A percentile compares a stretch with the other conserved stretches of the same genome.
These are phyloP conservation scores for Xylariaceae sp. DNA, from an alignment of 2,329 filamentous ascomycete genomes.

Conservation along the genomic window DNA sequence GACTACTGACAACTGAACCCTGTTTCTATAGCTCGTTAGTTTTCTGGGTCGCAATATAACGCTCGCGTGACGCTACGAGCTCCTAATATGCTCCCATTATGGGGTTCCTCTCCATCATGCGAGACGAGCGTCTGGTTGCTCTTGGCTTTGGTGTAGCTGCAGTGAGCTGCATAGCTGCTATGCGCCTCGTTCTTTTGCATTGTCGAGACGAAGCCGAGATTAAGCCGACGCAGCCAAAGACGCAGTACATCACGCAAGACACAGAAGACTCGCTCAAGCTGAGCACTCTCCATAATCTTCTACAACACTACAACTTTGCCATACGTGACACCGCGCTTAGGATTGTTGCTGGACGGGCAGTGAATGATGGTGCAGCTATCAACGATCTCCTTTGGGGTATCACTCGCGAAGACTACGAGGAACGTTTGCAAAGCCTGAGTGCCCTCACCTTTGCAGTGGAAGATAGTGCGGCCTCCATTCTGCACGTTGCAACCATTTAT, in stretches of 20 bases:
- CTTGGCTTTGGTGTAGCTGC: constrained; percentile 62
- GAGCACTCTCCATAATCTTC: constrained; percentile 69
- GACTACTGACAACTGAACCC: too few relatives aligned
- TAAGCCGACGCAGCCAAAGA: constrained; percentile 66
- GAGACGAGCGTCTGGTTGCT: constrained; percentile 61
- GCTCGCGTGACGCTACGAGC: not conserved
- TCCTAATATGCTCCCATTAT: constrained; percentile 41
- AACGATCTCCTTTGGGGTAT: constrained; percentile 62
- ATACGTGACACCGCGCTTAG: constrained; percentile 72
- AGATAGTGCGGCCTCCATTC: constrained; percentile 42
- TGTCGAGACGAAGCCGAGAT: constrained; percentile 71
- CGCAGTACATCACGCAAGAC: constrained; percentile 76
- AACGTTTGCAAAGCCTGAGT: constrained; percentile 61
- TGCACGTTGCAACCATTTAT: not conserved
- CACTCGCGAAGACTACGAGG: constrained; percentile 62
- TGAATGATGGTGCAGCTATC: constrained; percentile 62
- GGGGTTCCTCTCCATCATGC: constrained; percentile 46
- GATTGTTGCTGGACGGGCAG: constrained; percentile 61
- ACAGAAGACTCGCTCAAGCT: constrained; percentile 74
- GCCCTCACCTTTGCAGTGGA: constrained; percentile 63
- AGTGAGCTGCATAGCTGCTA: constrained; percentile 61
- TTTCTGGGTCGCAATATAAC: not conserved
- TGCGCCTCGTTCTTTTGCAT: constrained; percentile 63
- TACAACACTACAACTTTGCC: constrained; percentile 73
- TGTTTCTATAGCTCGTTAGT: not conserved